These are phyloP conservation scores for Hawksworthiomyces lignivorus DNA, from an alignment of 2,329 filamentous ascomycete species.

Conservation along the genomic window DNA sequence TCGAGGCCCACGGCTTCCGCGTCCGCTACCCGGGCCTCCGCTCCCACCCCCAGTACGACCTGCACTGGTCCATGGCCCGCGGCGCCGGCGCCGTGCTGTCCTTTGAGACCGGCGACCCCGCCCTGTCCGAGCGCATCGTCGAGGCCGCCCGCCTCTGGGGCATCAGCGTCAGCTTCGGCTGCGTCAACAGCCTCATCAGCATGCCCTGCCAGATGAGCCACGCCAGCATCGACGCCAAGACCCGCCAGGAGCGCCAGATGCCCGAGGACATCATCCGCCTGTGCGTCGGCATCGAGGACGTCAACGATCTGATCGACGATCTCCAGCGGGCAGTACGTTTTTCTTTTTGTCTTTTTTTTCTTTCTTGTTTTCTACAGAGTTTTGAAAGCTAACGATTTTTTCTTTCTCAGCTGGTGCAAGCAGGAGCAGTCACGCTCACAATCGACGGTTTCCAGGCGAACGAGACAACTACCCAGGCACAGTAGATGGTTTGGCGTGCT, in stretches of 20 bases:
- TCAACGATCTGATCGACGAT: conserved; percentile 86
- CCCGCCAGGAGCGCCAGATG: conserved; percentile 78
- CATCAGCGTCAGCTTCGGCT: conserved; percentile 95
- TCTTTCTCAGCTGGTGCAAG: conserved; percentile 67
- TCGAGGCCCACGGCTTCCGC: conserved; percentile 84
- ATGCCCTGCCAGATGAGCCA: conserved; percentile 99
- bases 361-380: neutral
- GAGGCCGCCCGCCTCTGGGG: conserved; percentile 87
- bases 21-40: conserved; percentile 91
- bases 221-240: conserved; percentile 95
- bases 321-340: conserved; percentile 76
- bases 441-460: conserved; percentile 71
- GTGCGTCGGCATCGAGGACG: conserved; percentile 94
- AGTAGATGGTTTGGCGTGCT: conserved; percentile 41
- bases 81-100: conserved; percentile 90
- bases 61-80: conserved; percentile 92
- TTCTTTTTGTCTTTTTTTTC: neutral
- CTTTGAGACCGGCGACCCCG: conserved; percentile 87
- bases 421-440: conserved; percentile 82
- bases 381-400: neutral
- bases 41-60: conserved; percentile 91
- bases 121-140: conserved; percentile 83
- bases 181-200: conserved; percentile 96
- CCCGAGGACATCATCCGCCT: conserved; percentile 94
- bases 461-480: conserved; percentile 15